Evolutionary conservation across 1,284 basidiomycete species (phyloP), one percentile per base, ranked within the genome.

Genomic region (Cutaneotrichosporon sp.): DNA sequence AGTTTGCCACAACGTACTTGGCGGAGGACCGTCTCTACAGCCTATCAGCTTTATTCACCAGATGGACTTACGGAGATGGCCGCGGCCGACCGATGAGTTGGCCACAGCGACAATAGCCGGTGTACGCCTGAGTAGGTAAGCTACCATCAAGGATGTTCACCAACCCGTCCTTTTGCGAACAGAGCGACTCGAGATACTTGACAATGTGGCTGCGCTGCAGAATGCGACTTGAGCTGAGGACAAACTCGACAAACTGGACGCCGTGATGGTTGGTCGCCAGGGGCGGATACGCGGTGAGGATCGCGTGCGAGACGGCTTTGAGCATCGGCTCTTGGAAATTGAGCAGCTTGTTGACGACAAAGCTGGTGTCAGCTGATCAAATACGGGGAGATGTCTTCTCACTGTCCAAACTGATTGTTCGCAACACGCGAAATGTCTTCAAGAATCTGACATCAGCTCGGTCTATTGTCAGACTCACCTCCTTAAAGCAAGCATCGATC

Each of bases 351-450:
- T 67, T 67, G 44, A 73, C 53, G 34, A 69, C 62, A 48, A 69
- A 73, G 59, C 70, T 72, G 46, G 0, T 12, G n/a, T 22, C 7
- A 44, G 47, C 12, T n/a, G 5, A 12, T 4, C 2, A 4, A 18
- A 5, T 8, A 2, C 15, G 17, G 7, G 2, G 14, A 4, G 20
- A n/a, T n/a, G n/a, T n/a, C 4, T 3, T 60, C 67, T 63, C 49
- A 73, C 70, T 71, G 70, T 47, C 70, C 70, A 26, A 61, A 73
- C 46, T 69, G 68, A 36, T 67, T 69, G 45, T 71, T 73, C 15
- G 69, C 67, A 26, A 73, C 57, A n/a, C 52, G 56, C 10, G 68
- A 61, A 41, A 73, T 64, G 21, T 67, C 60, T 8, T 46, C 60
- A 39, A 68, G 39, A 39, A 73, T 65, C 70, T 73, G 35, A 9